Evolutionary conservation across 2,329 filamentous ascomycete genomes (phyloP), one percentile per base, ranked within the genome.

Genomic region (Xylaria sp.): DNA sequence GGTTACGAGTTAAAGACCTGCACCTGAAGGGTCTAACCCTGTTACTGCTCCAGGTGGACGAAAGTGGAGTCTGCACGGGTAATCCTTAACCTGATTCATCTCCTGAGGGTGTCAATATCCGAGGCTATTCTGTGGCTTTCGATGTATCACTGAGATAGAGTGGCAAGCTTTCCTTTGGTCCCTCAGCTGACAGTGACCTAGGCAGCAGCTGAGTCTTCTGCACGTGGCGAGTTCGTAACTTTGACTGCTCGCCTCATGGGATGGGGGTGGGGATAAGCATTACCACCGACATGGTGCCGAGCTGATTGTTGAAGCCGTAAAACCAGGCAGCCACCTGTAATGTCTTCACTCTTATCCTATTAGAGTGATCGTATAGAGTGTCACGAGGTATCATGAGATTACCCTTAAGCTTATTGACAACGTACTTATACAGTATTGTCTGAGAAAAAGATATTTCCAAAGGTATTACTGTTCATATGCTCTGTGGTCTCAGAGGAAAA

Each of bases 231-330:
- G 8, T 47, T 65, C 18, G 16, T 16, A 3, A n/a, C 13, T 55
- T 55, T 9, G 2, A 57, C 16, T 44, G 29, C 21, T n/a, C 37
- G 32, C 16, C n/a, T 40, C 42, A 21, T 57, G 55, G 55, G 50
- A 55, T 29, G 25, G 42, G 44, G 44, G 37, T 21, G 18, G 51
- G 42, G 58, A 32, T 32, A 18, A 21, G 40, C 29, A 54, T 67
- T 67, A 60, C 48, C 50, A 57, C 66, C 66, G 66, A 68, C 40
- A 61, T 68, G 29, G 27, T 58, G 57, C 66, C 66, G 66, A 68
- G 51, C 50, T 61, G n/a, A 21, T 8, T 50, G 44, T 64, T 27
- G 29, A 59, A 47, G 47, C 21, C 32, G 35, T 51, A 51, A 29
- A 29, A 58, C 12, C 29, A 35, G 5, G 9, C 35, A 5, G n/a